Percentiles rank a stretch among this genome's conserved stretches.
These are phyloP conservation scores for Exophiala xenobiotica DNA, from an alignment of 2,329 filamentous ascomycete genomes.

Conservation along the genomic window DNA sequence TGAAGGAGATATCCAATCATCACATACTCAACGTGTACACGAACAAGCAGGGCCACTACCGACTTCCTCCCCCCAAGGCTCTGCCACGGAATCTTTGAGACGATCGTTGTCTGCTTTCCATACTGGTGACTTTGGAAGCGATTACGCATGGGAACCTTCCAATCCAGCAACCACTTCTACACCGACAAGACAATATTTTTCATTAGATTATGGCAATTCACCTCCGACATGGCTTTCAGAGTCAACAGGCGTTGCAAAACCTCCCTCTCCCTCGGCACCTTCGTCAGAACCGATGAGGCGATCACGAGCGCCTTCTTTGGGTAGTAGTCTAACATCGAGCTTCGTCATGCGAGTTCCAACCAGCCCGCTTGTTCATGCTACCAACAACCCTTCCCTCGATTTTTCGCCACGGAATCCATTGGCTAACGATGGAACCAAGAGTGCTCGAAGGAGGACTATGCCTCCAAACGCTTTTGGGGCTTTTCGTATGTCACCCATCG, in stretches of 20 bases:
- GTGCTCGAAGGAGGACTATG: constrained; percentile 68
- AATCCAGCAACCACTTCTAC: not conserved
- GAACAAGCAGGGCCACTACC: constrained; percentile 29
- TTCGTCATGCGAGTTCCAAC: constrained; percentile 87
- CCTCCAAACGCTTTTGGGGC: constrained; percentile 60
- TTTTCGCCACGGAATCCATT: constrained; percentile 54
- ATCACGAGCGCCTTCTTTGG: constrained; percentile 59
- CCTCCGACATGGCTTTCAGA: constrained; percentile 16
- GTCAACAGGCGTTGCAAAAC: constrained; percentile 32
- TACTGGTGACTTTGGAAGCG: constrained; percentile 60
- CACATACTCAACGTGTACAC: constrained; percentile 40
- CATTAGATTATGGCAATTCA: constrained; percentile 3
- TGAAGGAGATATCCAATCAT: constrained; percentile 42
- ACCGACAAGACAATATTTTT: not conserved
- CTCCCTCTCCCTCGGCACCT: not conserved
- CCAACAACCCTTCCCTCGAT: constrained; percentile 77
- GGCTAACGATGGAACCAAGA: not conserved
- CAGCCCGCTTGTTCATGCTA: constrained; percentile 84
- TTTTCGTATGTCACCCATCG: constrained; percentile 45
- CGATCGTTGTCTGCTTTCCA: constrained; percentile 74
- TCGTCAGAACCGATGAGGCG: constrained; percentile 11
- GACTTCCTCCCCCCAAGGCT: constrained; percentile 53
- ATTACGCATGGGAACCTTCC: not conserved
- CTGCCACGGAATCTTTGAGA: constrained; percentile 23
- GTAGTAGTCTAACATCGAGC: constrained; percentile 71